A percentile compares a stretch with the other conserved stretches of the same genome.
These are phyloP conservation scores for Apophysomyces variabilis DNA, from an alignment of 371 early-diverging fungal genomes.

Conservation along the genomic window DNA sequence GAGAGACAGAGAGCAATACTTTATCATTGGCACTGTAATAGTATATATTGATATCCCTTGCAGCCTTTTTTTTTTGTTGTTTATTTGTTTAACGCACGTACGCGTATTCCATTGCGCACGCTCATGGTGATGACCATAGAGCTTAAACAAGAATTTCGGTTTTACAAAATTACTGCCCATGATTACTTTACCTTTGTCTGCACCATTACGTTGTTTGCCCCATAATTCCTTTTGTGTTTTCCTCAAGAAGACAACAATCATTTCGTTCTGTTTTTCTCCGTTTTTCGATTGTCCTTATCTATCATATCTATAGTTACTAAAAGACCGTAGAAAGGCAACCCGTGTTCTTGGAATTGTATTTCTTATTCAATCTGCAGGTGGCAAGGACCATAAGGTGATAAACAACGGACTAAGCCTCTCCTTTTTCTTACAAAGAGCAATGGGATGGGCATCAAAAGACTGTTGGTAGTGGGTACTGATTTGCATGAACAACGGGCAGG, in stretches of 20 bases:
- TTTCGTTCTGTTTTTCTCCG: not conserved
- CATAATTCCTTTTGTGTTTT: too few species aligned
- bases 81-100: not conserved
- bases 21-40: too few species aligned
- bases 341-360: not conserved
- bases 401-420: not conserved
- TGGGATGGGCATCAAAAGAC: not conserved
- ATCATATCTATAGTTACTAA: too few species aligned
- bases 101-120: not conserved
- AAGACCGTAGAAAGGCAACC: not conserved
- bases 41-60: not conserved
- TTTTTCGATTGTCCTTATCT: not conserved
- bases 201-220: too few species aligned
- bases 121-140: not conserved
- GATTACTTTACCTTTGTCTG: not conserved
- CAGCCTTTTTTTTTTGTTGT: not conserved
- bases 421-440: not conserved
- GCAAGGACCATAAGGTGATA: not conserved
- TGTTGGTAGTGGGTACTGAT: not conserved
- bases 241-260: not conserved
- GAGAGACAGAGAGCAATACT: too few species aligned
- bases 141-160: not conserved
- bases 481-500: conserved; percentile 7
- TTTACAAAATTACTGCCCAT: not conserved
- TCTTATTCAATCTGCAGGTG: conserved; percentile 1